Conservation (phyloP, 2,329 filamentous ascomycete species). For the Furcasterigmium furcatum region DNA sequence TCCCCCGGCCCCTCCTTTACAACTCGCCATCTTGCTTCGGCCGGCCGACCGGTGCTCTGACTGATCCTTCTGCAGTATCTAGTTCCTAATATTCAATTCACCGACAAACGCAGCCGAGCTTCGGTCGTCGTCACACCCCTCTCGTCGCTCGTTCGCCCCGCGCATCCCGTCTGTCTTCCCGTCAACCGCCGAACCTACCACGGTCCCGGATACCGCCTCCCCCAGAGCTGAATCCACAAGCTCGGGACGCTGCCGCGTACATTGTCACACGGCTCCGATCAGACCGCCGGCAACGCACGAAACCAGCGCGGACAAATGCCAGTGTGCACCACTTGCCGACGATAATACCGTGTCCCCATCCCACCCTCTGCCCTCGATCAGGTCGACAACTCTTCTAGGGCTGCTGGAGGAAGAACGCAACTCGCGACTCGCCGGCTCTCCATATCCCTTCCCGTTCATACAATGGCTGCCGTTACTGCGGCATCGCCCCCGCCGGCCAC, state of each 20-base stretch:
- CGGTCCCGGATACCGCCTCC: background rate
- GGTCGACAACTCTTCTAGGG: too few species aligned
- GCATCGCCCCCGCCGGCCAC: constrained; percentile 24
- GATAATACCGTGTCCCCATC: background rate
- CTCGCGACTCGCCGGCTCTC: background rate
- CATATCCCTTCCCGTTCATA: background rate
- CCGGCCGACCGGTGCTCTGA: background rate
- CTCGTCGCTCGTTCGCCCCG: background rate
- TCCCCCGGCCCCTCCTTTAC: too few species aligned
- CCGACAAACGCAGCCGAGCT: background rate
- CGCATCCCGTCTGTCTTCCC: background rate
- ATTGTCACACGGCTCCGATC: background rate
- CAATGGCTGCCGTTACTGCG: constrained; percentile 11
- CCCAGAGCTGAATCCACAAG: background rate
- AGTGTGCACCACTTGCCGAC: background rate
- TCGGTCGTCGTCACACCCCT: background rate
- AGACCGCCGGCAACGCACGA: background rate
- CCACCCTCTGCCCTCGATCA: background rate
- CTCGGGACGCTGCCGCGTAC: background rate
- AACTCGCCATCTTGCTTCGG: background rate
- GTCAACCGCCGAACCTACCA: background rate
- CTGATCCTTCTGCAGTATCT: constrained; percentile 2
- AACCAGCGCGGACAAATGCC: background rate
- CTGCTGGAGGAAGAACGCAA: background rate
- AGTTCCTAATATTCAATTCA: constrained; percentile 1